Base-by-base conservation (phyloP, 73 alveolate genomes). In the Halteria grandinella region DNA sequence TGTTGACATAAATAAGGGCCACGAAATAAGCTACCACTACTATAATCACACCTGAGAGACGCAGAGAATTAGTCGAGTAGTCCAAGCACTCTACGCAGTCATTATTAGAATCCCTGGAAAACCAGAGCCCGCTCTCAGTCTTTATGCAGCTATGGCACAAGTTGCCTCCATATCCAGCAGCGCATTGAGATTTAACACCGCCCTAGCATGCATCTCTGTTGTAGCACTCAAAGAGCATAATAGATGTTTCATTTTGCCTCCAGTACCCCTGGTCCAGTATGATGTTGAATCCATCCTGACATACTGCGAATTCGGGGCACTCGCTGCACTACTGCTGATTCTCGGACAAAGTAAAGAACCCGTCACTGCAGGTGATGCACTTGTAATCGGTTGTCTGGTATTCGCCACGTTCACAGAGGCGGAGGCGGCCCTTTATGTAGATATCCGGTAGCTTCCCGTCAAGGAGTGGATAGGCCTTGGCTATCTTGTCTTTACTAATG, bases 341-440 rank as follows among this genome's bases (percentile, higher is more conserved):
- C 23, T 31, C 37, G 1, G 10, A 4, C 10, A 79, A 40, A 4
- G 85, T 27, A 44, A 40, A 87, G 1, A 80, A 50, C 55, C 89
- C 89, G 3, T 21, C 83, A 0, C 48, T 29, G 43, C 95, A 87
- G 10, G 8, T 33, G 2, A 62, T 12, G 45, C 95, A 87, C 21
- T 81, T 24, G 47, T 54, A 34, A 25, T 73, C 55, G 1, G 32
- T 12, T n/a, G 57, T 18, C 18, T 51, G 32, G 20, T 44, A 48
- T 49, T 85, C 94, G 0, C 94, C 94, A 28, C 57, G 64, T 39
- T 49, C 48, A 39, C 93, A 83, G 15, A 58, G 41, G 36, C 88
- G 44, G 57, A 83, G 47, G 39, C 23, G 0, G 25, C 33, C 64
- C 7, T 0, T 17, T 4, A 77, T 48, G 21, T 77, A 51, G 1